Evolutionary conservation across 2,329 filamentous ascomycete genomes (phyloP), one percentile per base, ranked within the genome.

Genomic region (Pseudogymnoascus sp.): DNA sequence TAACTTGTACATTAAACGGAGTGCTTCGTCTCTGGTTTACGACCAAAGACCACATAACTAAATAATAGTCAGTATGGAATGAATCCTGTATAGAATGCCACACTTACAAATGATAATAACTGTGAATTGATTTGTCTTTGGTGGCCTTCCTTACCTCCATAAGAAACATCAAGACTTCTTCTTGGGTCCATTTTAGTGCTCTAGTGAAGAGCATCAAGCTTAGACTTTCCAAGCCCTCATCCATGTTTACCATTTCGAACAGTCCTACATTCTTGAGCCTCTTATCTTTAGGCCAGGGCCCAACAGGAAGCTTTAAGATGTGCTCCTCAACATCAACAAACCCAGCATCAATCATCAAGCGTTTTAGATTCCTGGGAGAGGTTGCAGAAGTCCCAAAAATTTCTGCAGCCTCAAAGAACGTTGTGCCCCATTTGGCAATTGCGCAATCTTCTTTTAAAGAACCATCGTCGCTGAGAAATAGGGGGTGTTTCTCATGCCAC

Each of bases 281-380:
- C 16, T 74, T 70, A 60, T 82, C 77, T 59, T 71, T 75, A 0
- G 79, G 73, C 81, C 80, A 83, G 0, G 73, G 70, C 5, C 78
- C 79, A 5, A 81, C 75, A 0, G 81, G 80, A 3, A 82, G 70
- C 69, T 81, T 78, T 65, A 76, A 72, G 14, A 73, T 70, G 18
- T 71, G 67, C 21, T 75, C 74, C 5, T 69, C 67, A 5, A 79
- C 69, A 60, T 79, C 75, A 14, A 74, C 69, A 49, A 77, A 80
- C 0, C 78, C 78, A 2, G 75, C 75, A 16, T 73, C 71, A 37
- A 28, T 53, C 25, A 61, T 25, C 16, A 9, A 25, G 9, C 36
- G 46, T 16, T 60, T 36, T 11, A 60, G 18, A 14, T 60, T 3
- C 56, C 3, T 36, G 3, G 31, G 31, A 21, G 56, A 49, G 21